A percentile compares a stretch with the other conserved stretches of the same genome.
These are phyloP conservation scores for Hyaloscypha bicolor DNA, from an alignment of 495 filamentous ascomycete genomes.

Conservation along the genomic window DNA sequence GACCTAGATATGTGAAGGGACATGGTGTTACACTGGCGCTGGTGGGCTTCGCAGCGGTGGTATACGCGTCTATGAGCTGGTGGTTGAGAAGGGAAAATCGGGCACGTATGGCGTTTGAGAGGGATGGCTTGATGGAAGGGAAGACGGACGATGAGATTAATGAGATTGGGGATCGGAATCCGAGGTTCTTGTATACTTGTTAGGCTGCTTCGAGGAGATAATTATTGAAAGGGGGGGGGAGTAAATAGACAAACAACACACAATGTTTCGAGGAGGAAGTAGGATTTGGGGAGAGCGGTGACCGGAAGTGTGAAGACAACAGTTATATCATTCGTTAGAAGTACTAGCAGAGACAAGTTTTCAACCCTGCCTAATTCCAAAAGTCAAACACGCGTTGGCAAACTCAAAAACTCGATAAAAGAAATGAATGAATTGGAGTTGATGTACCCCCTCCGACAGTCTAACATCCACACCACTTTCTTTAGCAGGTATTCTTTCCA, in stretches of 20 bases:
- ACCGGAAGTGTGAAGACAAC: no score
- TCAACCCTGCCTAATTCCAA: not conserved
- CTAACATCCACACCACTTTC: not conserved
- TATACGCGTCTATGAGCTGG: slow-evolving; percentile 52
- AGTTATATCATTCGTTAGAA: no score
- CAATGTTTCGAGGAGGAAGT: no score
- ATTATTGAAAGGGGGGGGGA: no score
- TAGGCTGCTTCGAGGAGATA: slow-evolving; percentile 25
- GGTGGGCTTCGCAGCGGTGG: slow-evolving; percentile 47
- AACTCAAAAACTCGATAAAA: not conserved
- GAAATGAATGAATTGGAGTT: not conserved
- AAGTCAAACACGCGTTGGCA: not conserved
- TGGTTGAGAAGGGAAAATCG: slow-evolving; percentile 55
- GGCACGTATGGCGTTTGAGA: slow-evolving; percentile 51
- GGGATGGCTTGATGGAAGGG: slow-evolving; percentile 55
- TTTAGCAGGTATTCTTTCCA: not conserved
- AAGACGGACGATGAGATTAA: slow-evolving; percentile 66
- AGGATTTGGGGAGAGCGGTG: no score
- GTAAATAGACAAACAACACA: no score
- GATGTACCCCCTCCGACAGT: not conserved
- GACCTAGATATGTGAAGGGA: slow-evolving; percentile 52
- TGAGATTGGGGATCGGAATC: slow-evolving; percentile 71
- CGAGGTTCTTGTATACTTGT: slow-evolving; percentile 59
- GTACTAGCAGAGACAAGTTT: no score
- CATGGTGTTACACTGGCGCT: slow-evolving; percentile 58